Evolutionary conservation across 257 asterid species (phyloP).

Genomic region (Agastache rugosa): DNA sequence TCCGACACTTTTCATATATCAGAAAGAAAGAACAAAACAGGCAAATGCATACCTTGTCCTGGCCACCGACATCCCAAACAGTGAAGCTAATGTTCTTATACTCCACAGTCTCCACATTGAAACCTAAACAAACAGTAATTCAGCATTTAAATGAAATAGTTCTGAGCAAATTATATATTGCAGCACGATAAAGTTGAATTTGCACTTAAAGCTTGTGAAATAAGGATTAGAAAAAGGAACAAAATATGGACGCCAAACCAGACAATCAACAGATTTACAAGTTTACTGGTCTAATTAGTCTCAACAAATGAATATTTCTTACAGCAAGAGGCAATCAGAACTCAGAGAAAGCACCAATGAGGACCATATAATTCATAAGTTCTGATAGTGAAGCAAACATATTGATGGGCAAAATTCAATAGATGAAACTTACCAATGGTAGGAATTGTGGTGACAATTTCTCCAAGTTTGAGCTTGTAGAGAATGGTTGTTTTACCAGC

Average conservation of each 20-base stretch:
- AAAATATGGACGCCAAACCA: background rate
- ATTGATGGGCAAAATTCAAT: background rate
- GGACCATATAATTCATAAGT: background rate
- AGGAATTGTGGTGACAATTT: constrained; percentile 58
- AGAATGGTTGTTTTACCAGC: constrained; percentile 63
- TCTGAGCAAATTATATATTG: background rate
- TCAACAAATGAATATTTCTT: background rate
- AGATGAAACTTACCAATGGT: constrained; percentile 46
- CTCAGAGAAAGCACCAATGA: background rate
- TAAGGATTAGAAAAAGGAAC: background rate
- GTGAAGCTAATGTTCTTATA: constrained; percentile 60
- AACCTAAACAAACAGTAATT: constrained; percentile 37
- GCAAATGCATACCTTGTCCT: constrained; percentile 49
- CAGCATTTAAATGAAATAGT: background rate
- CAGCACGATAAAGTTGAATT: background rate
- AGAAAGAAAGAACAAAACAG: background rate
- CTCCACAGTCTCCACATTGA: constrained; percentile 62
- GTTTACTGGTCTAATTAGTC: background rate
- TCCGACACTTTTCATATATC: background rate
- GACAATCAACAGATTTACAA: background rate
- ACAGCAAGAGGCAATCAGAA: background rate
- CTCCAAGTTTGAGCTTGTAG: constrained; percentile 59
- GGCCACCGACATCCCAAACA: constrained; percentile 65
- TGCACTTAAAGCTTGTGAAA: background rate
- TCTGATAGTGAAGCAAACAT: constrained; percentile 10